phyloP scores from a whole-genome alignment of 768 basidiomycete genomes.

The Tremella yokohamensis region DNA sequence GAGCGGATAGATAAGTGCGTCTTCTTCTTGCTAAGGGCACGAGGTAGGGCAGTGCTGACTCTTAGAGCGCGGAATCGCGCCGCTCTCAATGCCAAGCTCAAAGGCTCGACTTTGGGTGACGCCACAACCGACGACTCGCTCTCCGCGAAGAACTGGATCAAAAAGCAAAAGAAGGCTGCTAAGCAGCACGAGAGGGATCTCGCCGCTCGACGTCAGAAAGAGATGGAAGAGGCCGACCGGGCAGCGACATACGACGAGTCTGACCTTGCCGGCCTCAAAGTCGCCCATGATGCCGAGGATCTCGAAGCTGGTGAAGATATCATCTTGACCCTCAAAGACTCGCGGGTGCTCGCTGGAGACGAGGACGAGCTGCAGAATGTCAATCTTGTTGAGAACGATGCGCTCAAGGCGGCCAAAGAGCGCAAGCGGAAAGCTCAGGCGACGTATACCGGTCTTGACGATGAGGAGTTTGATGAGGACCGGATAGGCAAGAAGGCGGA shows the following conservation, averaged over 20 bases:
- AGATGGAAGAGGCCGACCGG: conserved; percentile 74
- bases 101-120: conserved; percentile 79
- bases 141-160: conserved; percentile 84
- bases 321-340: conserved; percentile 95
- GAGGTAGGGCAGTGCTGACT: conserved; percentile 27
- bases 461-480: conserved; percentile 78
- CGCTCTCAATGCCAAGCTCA: conserved; percentile 87
- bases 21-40: neutral
- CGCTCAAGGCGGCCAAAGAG: conserved; percentile 53
- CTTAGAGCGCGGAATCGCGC: conserved; percentile 77
- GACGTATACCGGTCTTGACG: conserved; percentile 92
- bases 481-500: conserved; percentile 69
- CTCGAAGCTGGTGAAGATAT: conserved; percentile 90
- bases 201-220: conserved; percentile 73
- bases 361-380: conserved; percentile 98
- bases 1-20: conserved; percentile 63
- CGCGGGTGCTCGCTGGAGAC: conserved; percentile 89
- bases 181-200: conserved; percentile 71
- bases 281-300: conserved; percentile 87
- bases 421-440: conserved; percentile 81
- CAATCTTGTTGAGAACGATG: conserved; percentile 84
- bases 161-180: conserved; percentile 70
- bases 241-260: conserved; percentile 75
- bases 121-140: conserved; percentile 58
- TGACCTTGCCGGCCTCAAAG: conserved; percentile 85